Conservation (phyloP, 2,329 filamentous ascomycete genomes). For the Microdochium trichocladiopsis region DNA sequence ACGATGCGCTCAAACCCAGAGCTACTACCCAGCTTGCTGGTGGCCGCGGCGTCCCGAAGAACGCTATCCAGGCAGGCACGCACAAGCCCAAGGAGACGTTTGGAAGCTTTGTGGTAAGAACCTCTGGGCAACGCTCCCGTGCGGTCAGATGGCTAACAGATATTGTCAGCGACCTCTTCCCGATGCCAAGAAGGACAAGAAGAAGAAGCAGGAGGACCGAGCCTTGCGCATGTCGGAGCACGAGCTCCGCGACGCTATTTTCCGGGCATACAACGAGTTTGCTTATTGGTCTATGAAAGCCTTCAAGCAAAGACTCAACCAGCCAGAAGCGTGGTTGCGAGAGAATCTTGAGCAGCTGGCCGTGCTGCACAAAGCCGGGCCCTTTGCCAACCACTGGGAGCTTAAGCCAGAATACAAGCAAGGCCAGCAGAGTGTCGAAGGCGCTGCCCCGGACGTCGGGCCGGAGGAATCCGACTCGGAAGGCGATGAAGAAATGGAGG, state of each 20-base stretch:
- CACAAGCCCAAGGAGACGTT: constrained; percentile 38
- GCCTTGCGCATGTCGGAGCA: constrained; percentile 83
- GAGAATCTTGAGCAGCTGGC: constrained; percentile 79
- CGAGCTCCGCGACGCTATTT: constrained; percentile 80
- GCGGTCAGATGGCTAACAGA: background rate
- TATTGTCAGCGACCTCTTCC: constrained; percentile 13
- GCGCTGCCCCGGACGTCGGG: constrained; percentile 35
- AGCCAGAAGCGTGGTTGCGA: constrained; percentile 91
- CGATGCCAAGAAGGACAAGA: constrained; percentile 57
- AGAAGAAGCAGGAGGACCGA: constrained; percentile 49
- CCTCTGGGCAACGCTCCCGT: background rate
- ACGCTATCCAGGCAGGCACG: constrained; percentile 52
- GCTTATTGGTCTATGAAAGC: constrained; percentile 93
- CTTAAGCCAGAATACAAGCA: constrained; percentile 64
- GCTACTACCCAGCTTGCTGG: constrained; percentile 37
- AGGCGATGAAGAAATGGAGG: constrained; percentile 70
- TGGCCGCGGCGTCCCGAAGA: constrained; percentile 39
- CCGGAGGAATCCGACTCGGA: constrained; percentile 48
- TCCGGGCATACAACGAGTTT: constrained; percentile 75
- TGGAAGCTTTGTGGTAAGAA: constrained; percentile 50
- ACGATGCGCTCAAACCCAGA: constrained; percentile 54
- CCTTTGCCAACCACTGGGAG: constrained; percentile 81
- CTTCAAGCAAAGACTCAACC: constrained; percentile 67
- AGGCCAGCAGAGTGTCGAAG: constrained; percentile 43
- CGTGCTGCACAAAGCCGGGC: constrained; percentile 72